Evolutionary conservation across 805 yeast genomes (phyloP).

Genomic region (Suhomyces tanzawaensis): DNA sequence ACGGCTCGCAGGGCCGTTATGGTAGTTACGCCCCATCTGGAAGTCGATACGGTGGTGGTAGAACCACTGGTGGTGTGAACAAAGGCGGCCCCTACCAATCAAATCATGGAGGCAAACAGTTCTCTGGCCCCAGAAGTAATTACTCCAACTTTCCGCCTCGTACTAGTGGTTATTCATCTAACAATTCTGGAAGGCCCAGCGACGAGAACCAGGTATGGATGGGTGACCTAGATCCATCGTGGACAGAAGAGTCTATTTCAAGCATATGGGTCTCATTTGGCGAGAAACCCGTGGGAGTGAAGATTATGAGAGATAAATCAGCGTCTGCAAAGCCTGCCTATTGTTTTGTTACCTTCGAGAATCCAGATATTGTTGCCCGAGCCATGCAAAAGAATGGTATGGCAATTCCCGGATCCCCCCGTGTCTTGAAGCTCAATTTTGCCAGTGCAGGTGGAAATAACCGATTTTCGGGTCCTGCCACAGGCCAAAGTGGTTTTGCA

Average conservation of each 20-base stretch:
- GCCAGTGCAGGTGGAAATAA: constrained; percentile 52
- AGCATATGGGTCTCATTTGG: constrained; percentile 72
- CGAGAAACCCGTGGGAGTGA: constrained; percentile 57
- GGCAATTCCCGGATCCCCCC: constrained; percentile 63
- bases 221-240: constrained; percentile 86
- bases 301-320: constrained; percentile 67
- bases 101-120: constrained; percentile 1
- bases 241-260: constrained; percentile 70
- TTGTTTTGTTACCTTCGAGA: constrained; percentile 76
- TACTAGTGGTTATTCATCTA: background rate
- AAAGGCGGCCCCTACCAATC: constrained; percentile 1
- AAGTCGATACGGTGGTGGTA: background rate
- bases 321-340: constrained; percentile 47
- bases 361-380: constrained; percentile 55
- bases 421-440: constrained; percentile 72
- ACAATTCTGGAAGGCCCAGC: background rate
- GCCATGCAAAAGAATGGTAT: constrained; percentile 70
- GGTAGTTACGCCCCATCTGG: background rate
- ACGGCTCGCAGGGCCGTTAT: background rate
- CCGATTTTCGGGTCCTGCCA: background rate
- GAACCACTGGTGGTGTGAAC: background rate
- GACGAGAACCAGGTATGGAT: constrained; percentile 55
- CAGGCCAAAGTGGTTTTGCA: background rate
- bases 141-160: background rate
- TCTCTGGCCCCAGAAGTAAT: background rate